These are phyloP conservation scores for Dactylonectria macrodidyma DNA, from an alignment of 2,329 filamentous ascomycete species.

Conservation along the genomic window DNA sequence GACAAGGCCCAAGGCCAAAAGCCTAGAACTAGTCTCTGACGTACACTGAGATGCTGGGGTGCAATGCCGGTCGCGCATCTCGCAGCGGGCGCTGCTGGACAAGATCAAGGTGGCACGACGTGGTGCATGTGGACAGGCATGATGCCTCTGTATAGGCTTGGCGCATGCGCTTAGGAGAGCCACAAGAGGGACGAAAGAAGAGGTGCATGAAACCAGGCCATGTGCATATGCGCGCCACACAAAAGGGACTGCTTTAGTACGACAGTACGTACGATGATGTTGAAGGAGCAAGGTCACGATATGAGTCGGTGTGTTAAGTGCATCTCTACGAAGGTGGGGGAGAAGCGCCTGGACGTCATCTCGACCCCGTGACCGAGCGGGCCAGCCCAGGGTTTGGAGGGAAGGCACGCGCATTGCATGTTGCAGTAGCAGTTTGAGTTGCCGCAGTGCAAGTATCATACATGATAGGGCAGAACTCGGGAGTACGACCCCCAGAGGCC, in stretches of 20 bases:
- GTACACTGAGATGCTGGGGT: constrained; percentile 15
- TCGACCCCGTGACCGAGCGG: constrained; percentile 29
- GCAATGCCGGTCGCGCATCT: constrained; percentile 12
- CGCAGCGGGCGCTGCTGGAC: constrained; percentile 10
- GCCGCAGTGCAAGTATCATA: too few species aligned
- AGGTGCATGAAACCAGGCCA: not conserved
- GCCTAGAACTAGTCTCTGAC: not conserved
- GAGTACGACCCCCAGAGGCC: not conserved
- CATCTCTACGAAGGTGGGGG: not conserved
- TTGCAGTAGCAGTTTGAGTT: not conserved
- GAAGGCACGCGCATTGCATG: not conserved
- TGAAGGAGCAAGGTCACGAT: too few species aligned
- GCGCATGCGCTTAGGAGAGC: not conserved
- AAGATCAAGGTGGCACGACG: not conserved
- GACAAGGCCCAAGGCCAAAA: not conserved
- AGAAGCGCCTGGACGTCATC: constrained; percentile 25
- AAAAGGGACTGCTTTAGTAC: not conserved
- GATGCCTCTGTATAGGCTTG: too few species aligned
- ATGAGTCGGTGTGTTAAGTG: not conserved
- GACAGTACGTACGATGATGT: too few species aligned
- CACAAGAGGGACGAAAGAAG: constrained; percentile 4
- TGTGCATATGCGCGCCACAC: constrained; percentile 2
- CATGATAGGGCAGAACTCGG: not conserved
- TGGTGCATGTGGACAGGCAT: too few species aligned
- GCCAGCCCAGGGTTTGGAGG: constrained; percentile 1